Conservation (phyloP, 805 yeast species). For the Clavispora santaluciae region DNA sequence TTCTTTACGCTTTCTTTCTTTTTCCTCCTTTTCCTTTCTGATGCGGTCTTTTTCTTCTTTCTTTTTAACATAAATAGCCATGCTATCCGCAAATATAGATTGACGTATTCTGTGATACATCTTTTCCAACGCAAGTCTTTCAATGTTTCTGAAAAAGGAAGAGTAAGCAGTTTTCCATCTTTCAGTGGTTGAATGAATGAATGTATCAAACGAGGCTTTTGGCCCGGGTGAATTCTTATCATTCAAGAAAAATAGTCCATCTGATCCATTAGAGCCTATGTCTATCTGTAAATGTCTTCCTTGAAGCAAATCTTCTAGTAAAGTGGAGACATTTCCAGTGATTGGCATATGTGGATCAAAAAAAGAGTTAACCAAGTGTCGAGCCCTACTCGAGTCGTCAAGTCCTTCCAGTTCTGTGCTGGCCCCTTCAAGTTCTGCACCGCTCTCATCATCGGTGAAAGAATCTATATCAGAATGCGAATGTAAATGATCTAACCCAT, state of each 20-base stretch:
- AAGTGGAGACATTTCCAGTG: constrained; percentile 14
- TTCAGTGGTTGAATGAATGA: constrained; percentile 48
- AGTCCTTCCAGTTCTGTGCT: constrained; percentile 20
- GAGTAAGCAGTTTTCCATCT: constrained; percentile 64
- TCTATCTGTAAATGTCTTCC: constrained; percentile 18
- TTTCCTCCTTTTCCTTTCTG: constrained; percentile 26
- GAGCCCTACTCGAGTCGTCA: constrained; percentile 18
- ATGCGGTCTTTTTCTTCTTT: constrained; percentile 23
- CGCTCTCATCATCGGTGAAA: constrained; percentile 4
- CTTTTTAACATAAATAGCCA: constrained; percentile 28
- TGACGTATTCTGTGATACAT: neutral
- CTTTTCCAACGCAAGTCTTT: constrained; percentile 1
- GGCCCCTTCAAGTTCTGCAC: constrained; percentile 6
- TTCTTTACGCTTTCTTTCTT: constrained; percentile 24
- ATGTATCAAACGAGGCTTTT: constrained; percentile 12
- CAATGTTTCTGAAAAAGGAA: constrained; percentile 2
- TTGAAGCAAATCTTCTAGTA: constrained; percentile 12
- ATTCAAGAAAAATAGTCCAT: constrained; percentile 9
- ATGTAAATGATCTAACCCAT: neutral
- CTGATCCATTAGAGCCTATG: constrained; percentile 2
- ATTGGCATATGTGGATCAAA: constrained; percentile 24
- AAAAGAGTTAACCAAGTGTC: constrained; percentile 22
- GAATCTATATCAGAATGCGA: neutral
- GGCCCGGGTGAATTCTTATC: constrained; percentile 4
- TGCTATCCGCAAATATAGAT: constrained; percentile 31